Conservation (phyloP, 805 yeast genomes). For the Pichia rugopelliculosa region DNA sequence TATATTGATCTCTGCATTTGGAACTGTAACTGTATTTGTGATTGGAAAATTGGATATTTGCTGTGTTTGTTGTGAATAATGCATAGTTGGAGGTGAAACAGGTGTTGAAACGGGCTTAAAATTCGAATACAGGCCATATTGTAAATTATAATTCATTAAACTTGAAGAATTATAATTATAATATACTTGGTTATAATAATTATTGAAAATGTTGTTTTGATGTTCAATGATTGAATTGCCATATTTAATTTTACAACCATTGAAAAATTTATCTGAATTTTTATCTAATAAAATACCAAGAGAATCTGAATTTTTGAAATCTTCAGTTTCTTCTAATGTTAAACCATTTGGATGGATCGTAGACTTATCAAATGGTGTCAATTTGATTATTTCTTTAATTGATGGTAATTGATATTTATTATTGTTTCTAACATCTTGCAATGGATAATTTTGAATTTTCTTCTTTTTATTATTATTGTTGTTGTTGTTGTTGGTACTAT, state of each 20-base stretch:
- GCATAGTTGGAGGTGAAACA: not conserved
- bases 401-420: slow-evolving; percentile 19
- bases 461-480: not conserved
- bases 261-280: slow-evolving; percentile 7
- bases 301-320: slow-evolving; percentile 5
- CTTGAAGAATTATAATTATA: not conserved
- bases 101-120: not conserved
- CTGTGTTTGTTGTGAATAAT: not conserved
- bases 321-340: slow-evolving; percentile 7
- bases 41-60: too few relatives aligned
- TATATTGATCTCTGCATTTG: too few relatives aligned
- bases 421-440: not conserved
- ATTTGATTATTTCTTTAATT: slow-evolving; percentile 12
- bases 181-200: not conserved
- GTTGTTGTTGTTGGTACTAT: not conserved
- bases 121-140: not conserved
- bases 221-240: not conserved
- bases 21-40: not conserved
- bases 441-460: slow-evolving; percentile 14
- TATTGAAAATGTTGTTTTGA: not conserved
- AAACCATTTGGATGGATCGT: slow-evolving; percentile 16
- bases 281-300: slow-evolving; percentile 7
- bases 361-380: slow-evolving; percentile 14
- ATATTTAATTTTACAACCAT: slow-evolving; percentile 4
- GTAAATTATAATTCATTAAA: not conserved